Base-by-base conservation (phyloP, 2,329 filamentous ascomycete species). In the Colletotrichum lupini region DNA sequence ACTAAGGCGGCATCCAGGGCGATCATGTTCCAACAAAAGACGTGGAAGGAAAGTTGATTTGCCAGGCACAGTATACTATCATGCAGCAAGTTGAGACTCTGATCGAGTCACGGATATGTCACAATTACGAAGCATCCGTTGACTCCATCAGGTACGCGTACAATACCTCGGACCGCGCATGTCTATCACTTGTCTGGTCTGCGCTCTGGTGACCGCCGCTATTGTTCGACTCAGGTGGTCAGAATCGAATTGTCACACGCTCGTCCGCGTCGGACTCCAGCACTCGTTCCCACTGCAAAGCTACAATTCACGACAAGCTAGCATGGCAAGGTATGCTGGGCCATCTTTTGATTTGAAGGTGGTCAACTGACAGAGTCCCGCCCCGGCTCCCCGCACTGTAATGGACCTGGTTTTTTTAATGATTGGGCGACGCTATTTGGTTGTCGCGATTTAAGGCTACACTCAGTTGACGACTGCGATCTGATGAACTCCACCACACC, bases 331-430 rank as follows among this genome's bases (percentile, higher is more conserved):
- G 63, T 56, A 37, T 59, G 16, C 46, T 32, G 57, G 46, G 32
- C 61, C 19, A 35, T 24, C 49, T 46, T 42, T 32, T 32, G 42
- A 67, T 24, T 28, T 61, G 55, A 46, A 30, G 46, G 32, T 42
- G 24, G 42, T 70, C 68, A 66, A 70, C 55, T 67, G 62, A 60
- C n/a, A 60, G 28, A 66, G 53, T 55, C 37, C 53, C 28, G 55
- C 61, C 55, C 60, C 35, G 14, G 37, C 30, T 67, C 61, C 62
- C 63, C 62, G 46, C 62, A 49, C 46, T 26, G 26, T 26, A 14
- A 55, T 57, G 62, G 46, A 42, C 64, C 59, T 22, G 37, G 26
- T 35, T 30, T 56, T 56, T 9, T 56, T 26, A 11, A n/a, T 57
- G 42, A 46, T 56, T 49, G 26, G 63, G 60, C 32, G 56, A 49